phyloP scores from a whole-genome alignment of 495 filamentous ascomycete genomes.

The Xylaria acuta region DNA sequence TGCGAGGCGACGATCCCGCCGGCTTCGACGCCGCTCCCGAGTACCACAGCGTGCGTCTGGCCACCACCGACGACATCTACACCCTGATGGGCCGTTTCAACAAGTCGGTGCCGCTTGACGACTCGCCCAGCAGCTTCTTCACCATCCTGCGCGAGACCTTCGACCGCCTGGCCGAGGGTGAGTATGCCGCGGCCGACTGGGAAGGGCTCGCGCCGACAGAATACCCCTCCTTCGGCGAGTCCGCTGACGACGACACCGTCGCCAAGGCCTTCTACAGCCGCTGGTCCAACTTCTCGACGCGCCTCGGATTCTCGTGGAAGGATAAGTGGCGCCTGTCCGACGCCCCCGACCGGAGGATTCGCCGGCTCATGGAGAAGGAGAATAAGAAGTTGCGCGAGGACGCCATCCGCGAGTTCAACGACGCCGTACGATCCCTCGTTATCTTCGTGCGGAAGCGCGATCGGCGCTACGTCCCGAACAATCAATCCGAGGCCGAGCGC shows the following conservation, averaged over 20 bases:
- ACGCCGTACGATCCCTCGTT: constrained; percentile 85
- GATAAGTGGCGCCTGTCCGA: constrained; percentile 82
- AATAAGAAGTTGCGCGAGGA: constrained; percentile 87
- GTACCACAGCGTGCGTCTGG: constrained; percentile 70
- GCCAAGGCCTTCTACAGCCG: constrained; percentile 81
- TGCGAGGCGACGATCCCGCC: constrained; percentile 65
- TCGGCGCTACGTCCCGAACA: constrained; percentile 73
- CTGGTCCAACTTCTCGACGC: constrained; percentile 84
- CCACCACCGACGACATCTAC: constrained; percentile 77
- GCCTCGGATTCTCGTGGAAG: constrained; percentile 87
- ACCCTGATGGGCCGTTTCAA: constrained; percentile 77
- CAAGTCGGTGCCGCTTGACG: constrained; percentile 75
- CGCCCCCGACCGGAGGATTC: constrained; percentile 82
- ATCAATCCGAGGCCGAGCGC: constrained; percentile 77
- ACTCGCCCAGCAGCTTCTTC: constrained; percentile 82
- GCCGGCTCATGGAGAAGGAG: constrained; percentile 93
- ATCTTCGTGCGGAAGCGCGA: constrained; percentile 93
- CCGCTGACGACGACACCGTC: constrained; percentile 67
- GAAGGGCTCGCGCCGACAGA: constrained; percentile 59
- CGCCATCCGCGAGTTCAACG: constrained; percentile 86
- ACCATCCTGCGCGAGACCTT: constrained; percentile 76
- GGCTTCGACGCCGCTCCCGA: constrained; percentile 52
- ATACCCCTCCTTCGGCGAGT: constrained; percentile 82
- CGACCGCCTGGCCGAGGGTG: constrained; percentile 79
- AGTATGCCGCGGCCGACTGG: constrained; percentile 73